Evolutionary conservation across 225 moss, liverwort and hornwort genomes (phyloP).

Genomic region (Physcomitrellopsis africana): DNA sequence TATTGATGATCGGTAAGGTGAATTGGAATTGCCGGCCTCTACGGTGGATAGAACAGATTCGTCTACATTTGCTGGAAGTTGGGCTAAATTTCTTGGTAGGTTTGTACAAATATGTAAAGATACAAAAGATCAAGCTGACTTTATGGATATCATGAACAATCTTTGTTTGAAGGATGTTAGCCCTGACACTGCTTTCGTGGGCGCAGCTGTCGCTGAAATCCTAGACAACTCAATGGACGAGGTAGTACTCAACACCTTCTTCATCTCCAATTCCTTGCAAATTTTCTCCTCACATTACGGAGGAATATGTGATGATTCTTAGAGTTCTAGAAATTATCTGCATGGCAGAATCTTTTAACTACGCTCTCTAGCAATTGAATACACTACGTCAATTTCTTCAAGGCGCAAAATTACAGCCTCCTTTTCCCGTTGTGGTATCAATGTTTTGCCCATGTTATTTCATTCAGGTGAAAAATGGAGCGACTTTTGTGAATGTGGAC

Average conservation of each 20-base stretch:
- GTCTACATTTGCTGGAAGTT: not conserved
- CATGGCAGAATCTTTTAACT: not conserved
- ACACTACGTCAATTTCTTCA: not conserved
- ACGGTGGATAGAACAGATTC: not conserved
- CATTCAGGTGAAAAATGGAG: constrained; percentile 60
- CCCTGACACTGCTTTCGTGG: not conserved
- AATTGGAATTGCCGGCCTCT: not conserved
- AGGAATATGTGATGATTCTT: not conserved
- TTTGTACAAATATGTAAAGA: not conserved
- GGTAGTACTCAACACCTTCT: constrained; percentile 26
- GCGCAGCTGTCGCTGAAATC: constrained; percentile 68
- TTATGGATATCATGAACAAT: not conserved
- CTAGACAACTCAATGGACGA: constrained; percentile 80
- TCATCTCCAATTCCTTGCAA: not conserved
- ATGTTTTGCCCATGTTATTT: not conserved
- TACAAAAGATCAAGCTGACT: not conserved
- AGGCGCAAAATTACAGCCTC: not conserved
- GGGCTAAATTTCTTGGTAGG: not conserved
- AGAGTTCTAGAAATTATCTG: not conserved
- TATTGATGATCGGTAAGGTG: not conserved
- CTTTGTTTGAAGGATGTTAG: not conserved
- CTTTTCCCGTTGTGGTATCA: not conserved
- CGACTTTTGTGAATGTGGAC: constrained; percentile 67
- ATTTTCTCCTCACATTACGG: not conserved
- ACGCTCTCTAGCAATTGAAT: not conserved